Base-by-base conservation (phyloP, 2,329 filamentous ascomycete genomes). In the Curvularia sp. region DNA sequence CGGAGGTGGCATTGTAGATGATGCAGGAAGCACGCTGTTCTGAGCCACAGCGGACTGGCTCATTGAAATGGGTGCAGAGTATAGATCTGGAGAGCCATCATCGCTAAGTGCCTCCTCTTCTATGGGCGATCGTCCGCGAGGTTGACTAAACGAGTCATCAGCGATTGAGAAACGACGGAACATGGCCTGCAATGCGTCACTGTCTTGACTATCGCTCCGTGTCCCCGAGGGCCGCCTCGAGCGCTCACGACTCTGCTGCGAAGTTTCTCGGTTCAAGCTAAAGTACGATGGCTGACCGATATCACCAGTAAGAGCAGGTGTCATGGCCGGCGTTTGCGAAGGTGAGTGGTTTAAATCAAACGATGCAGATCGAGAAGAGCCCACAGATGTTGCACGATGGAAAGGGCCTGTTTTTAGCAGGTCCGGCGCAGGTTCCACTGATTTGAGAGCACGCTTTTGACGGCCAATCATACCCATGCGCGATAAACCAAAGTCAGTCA, bases 401-500 rank as follows among this genome's bases (percentile, higher is more conserved):
- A 98, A 98, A 0, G 94, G 92, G 0, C 94, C 93, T 70, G 95
- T 89, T 74, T 96, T 97, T 42, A 98, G 84, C 12, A 99, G 81
- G 79, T 99, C 96, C 1, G 95, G 95, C 1, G 89, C 93, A n/a
- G 89, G 87, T 64, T 99, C 94, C 32, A 63, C 55, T 27, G 87
- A 73, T 84, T 87, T 95, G 47, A 97, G 83, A 21, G 94, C 92
- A 70, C 95, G 88, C 81, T 99, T 98, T 79, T 99, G 95, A 70
- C 95, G 91, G 59, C 95, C 95, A 60, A 99, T 91, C 63, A 99
- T 82, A 74, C 95, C 96, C 94, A 99, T 98, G 27, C 95, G 89
- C 12, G 95, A 99, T 25, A 99, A 83, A 60, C 95, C 95, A 80
- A 99, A 99, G 76, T 99, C 95, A 1, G 96, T 99, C 69, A 99